Evolutionary conservation across 306 rosid genomes (phyloP).

Genomic region (Biancaea sappan): DNA sequence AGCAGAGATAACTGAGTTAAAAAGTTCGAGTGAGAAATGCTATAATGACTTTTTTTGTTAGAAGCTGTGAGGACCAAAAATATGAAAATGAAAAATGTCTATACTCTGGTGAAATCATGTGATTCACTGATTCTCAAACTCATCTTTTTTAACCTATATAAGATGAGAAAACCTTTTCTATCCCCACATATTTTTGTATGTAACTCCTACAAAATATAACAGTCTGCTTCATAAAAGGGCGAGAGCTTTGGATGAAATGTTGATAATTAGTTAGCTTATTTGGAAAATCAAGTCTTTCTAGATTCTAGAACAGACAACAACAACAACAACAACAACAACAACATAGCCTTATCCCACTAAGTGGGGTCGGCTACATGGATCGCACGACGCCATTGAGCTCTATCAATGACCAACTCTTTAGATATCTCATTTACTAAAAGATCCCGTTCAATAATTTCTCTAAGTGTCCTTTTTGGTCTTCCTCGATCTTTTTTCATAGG

Average conservation of each 20-base stretch:
- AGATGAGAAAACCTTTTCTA: neutral
- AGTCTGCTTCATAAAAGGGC: neutral
- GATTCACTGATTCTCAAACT: neutral
- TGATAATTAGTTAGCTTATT: neutral
- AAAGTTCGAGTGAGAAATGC: neutral
- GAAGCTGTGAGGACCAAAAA: neutral
- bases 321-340: too few species aligned
- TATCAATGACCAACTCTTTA: too few species aligned
- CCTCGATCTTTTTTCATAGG: too few species aligned
- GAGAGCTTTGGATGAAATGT: neutral
- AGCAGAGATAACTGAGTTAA: neutral
- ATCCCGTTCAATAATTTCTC: too few species aligned
- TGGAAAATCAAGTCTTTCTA: constrained; percentile 2
- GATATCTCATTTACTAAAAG: too few species aligned
- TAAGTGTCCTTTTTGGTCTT: too few species aligned
- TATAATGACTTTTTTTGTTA: neutral
- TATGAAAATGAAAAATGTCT: neutral
- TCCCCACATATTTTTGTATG: neutral
- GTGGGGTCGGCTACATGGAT: too few species aligned
- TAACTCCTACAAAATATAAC: neutral
- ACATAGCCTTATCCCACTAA: too few species aligned
- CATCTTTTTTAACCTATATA: neutral
- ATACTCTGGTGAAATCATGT: neutral
- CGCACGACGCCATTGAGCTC: too few species aligned
- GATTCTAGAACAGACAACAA: neutral